These are phyloP conservation scores for Pyronema domesticum DNA, from an alignment of 495 filamentous ascomycete genomes.

Conservation along the genomic window DNA sequence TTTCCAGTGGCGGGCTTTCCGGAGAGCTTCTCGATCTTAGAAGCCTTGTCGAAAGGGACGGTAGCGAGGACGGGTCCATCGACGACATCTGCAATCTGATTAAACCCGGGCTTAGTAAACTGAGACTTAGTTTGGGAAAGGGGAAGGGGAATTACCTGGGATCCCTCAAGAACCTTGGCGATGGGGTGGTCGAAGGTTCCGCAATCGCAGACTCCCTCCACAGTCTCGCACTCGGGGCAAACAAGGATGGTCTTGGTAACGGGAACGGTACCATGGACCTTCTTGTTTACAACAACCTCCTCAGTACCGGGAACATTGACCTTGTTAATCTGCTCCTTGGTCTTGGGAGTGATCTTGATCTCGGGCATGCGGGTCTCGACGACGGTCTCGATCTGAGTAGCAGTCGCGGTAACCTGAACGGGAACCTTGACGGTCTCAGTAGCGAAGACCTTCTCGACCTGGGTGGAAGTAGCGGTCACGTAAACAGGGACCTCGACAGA, in stretches of 20 bases:
- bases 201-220: slow-evolving; percentile 2
- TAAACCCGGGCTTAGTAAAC: no score
- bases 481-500: not conserved
- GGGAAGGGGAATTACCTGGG: no score
- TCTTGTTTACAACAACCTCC: slow-evolving; percentile 21
- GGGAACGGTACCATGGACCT: slow-evolving; percentile 23
- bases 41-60: no score
- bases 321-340: slow-evolving; percentile 25
- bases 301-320: slow-evolving; percentile 22
- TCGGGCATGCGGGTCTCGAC: slow-evolving; percentile 10
- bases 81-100: no score
- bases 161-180: no score
- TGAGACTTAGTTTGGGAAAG: no score
- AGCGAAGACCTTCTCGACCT: not conserved
- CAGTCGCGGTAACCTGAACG: slow-evolving; percentile 3
- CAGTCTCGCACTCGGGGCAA: slow-evolving; percentile 24
- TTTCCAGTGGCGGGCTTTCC: no score
- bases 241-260: slow-evolving; percentile 15
- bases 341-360: slow-evolving; percentile 23
- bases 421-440: slow-evolving; percentile 6
- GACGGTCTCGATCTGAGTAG: not conserved
- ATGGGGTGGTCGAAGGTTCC: not conserved
- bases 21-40: no score
- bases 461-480: not conserved
- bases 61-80: no score